Conservation (phyloP, 1,284 basidiomycete species). For the Ustanciosporium gigantosporum region DNA sequence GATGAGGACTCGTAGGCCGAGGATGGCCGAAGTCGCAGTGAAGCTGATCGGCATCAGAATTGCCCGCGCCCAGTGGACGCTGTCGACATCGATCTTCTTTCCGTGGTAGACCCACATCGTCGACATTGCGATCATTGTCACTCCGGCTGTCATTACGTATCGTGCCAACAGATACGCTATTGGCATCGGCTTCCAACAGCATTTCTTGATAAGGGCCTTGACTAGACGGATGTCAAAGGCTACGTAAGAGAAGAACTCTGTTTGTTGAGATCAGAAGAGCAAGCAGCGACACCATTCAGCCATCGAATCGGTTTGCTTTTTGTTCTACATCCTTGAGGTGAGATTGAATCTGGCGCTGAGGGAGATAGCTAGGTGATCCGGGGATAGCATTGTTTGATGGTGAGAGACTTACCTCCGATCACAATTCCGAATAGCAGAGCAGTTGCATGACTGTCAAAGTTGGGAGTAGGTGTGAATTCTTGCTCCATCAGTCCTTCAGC, state of each 20-base stretch:
- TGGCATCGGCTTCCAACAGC: slow-evolving; percentile 8
- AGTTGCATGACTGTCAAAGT: slow-evolving; percentile 15
- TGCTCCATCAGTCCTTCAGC: too few species aligned
- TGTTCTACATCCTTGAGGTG: too few species aligned
- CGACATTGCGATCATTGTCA: slow-evolving; percentile 3
- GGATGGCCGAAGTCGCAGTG: slow-evolving; percentile 17
- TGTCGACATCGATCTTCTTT: not conserved
- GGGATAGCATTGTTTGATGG: too few species aligned
- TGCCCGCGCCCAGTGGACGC: slow-evolving; percentile 4
- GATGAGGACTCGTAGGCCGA: slow-evolving; percentile 13
- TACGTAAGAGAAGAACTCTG: slow-evolving; percentile 22
- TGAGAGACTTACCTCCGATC: slow-evolving; percentile 17
- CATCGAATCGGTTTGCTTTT: too few species aligned
- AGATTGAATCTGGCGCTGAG: too few species aligned
- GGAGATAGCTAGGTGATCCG: not conserved
- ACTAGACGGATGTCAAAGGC: slow-evolving; percentile 17
- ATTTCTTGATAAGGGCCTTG: slow-evolving; percentile 4
- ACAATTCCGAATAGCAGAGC: slow-evolving; percentile 11
- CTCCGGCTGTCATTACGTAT: slow-evolving; percentile 5
- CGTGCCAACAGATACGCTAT: slow-evolving; percentile 13
- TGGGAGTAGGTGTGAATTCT: not conserved
- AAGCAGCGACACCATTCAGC: too few species aligned
- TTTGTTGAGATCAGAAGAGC: not conserved
- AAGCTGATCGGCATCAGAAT: slow-evolving; percentile 7
- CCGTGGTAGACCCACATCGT: slow-evolving; percentile 1